A percentile compares a stretch with the other conserved stretches of the same genome.
Conservation (phyloP, 1,139 yeast genomes). For the Pichia norvegensis region DNA sequence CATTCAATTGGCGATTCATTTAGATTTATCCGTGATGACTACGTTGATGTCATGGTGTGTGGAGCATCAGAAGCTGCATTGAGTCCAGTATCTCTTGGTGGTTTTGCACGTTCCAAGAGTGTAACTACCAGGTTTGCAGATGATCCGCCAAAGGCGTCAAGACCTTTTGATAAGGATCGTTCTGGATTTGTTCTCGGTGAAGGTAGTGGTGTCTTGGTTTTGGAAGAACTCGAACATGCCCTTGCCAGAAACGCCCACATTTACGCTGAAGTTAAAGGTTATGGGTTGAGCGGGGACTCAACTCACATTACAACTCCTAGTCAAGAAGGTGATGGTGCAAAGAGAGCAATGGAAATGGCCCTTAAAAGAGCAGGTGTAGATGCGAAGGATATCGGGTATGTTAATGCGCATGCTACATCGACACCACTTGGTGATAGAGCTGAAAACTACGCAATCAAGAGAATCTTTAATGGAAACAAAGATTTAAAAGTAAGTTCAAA, state of each 20-base stretch:
- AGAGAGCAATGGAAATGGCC: conserved; percentile 75
- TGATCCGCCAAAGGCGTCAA: conserved; percentile 56
- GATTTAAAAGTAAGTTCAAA: conserved; percentile 56
- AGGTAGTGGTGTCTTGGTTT: conserved; percentile 75
- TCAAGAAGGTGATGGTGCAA: conserved; percentile 78
- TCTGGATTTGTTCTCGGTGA: conserved; percentile 91
- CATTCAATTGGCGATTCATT: conserved; percentile 92
- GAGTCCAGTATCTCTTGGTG: conserved; percentile 83
- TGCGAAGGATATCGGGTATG: conserved; percentile 52
- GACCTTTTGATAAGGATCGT: conserved; percentile 79
- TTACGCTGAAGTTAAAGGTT: conserved; percentile 77
- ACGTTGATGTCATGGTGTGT: conserved; percentile 81
- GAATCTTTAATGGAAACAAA: conserved; percentile 36
- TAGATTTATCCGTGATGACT: conserved; percentile 69
- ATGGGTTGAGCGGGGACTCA: conserved; percentile 90
- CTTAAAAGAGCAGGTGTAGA: conserved; percentile 40
- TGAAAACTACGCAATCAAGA: conserved; percentile 67
- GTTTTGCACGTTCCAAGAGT: conserved; percentile 86
- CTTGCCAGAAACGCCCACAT: conserved; percentile 52
- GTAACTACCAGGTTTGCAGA: conserved; percentile 60
- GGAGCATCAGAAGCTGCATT: conserved; percentile 89
- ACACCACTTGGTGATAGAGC: conserved; percentile 85
- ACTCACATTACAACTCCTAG: conserved; percentile 89
- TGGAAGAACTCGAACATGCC: conserved; percentile 79
- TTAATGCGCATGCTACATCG: conserved; percentile 97